Evolutionary conservation across 495 filamentous ascomycete genomes (phyloP).

Genomic region (Elaphomyces granulatus): DNA sequence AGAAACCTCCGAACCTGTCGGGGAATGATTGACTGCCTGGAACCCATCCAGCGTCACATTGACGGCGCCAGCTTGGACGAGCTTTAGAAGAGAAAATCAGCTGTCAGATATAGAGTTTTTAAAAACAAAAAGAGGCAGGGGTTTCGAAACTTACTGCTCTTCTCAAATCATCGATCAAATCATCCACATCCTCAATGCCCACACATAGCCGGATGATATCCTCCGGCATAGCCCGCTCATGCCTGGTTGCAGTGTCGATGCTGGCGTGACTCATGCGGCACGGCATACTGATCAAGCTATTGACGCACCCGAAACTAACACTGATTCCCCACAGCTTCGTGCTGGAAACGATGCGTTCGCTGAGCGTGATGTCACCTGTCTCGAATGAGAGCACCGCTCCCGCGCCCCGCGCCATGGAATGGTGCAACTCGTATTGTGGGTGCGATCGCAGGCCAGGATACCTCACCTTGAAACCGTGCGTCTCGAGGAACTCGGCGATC

Average conservation of each 20-base stretch:
- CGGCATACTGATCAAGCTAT: constrained; percentile 97
- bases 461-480: constrained; percentile 82
- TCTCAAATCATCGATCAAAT: constrained; percentile 84
- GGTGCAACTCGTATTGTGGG: constrained; percentile 90
- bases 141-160: constrained; percentile 74
- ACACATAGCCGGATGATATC: constrained; percentile 93
- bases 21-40: constrained; percentile 31
- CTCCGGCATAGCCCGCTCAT: constrained; percentile 84
- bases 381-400: constrained; percentile 93
- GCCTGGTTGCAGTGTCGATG: constrained; percentile 86
- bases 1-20: neutral
- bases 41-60: constrained; percentile 69
- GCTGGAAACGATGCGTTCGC: constrained; percentile 86
- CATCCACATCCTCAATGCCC: constrained; percentile 86
- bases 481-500: constrained; percentile 86
- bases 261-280: constrained; percentile 99
- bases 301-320: constrained; percentile 95
- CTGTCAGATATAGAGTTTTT: constrained; percentile 1
- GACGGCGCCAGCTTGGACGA: constrained; percentile 88
- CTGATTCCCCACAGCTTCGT: constrained; percentile 87
- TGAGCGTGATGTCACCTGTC: constrained; percentile 68
- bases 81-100: constrained; percentile 33
- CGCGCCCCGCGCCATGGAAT: constrained; percentile 84
- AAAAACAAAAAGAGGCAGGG: constrained; percentile 5
- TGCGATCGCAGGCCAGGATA: constrained; percentile 90